Evolutionary conservation across 495 filamentous ascomycete genomes (phyloP).

Genomic region (Tuber microsphaerosporum): DNA sequence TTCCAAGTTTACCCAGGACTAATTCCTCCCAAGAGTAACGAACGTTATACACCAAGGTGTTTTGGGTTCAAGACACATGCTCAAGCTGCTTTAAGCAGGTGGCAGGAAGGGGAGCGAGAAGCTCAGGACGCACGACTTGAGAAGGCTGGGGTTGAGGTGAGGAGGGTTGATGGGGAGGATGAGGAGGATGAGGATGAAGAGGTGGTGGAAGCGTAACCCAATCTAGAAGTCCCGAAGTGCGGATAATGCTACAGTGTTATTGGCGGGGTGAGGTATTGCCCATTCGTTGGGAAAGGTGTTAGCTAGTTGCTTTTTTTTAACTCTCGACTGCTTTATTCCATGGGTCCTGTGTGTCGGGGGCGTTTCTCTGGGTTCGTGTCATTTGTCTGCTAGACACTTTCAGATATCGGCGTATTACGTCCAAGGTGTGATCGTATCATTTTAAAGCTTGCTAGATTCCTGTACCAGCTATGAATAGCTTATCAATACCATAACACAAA

Average conservation of each 20-base stretch:
- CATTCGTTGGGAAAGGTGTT: background rate
- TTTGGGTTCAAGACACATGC: slow-evolving; percentile 96
- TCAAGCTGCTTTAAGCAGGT: slow-evolving; percentile 75
- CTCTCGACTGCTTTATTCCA: background rate
- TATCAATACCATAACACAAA: background rate
- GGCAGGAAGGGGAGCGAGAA: slow-evolving; percentile 75
- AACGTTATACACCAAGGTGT: slow-evolving; percentile 78
- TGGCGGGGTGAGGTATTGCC: background rate
- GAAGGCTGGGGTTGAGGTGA: slow-evolving; percentile 50
- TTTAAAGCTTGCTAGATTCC: background rate
- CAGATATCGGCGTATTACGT: background rate
- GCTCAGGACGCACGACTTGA: slow-evolving; percentile 64
- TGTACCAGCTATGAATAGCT: background rate
- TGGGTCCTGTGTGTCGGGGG: slow-evolving; percentile 1
- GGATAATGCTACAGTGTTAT: background rate
- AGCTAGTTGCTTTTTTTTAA: slow-evolving; percentile 1
- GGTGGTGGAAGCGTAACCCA: slow-evolving; percentile 6
- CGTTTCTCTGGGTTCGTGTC: slow-evolving; percentile 1
- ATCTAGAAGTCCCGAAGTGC: background rate
- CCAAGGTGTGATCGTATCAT: background rate
- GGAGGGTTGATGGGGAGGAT: slow-evolving; percentile 54
- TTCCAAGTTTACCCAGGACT: slow-evolving; percentile 95
- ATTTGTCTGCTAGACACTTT: background rate
- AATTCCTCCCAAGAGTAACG: slow-evolving; percentile 72
- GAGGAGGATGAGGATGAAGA: slow-evolving; percentile 46